Evolutionary conservation across 225 moss, liverwort and hornwort species (phyloP), one percentile per base, ranked within the genome.

Genomic region (Thuidium tamariscinum): DNA sequence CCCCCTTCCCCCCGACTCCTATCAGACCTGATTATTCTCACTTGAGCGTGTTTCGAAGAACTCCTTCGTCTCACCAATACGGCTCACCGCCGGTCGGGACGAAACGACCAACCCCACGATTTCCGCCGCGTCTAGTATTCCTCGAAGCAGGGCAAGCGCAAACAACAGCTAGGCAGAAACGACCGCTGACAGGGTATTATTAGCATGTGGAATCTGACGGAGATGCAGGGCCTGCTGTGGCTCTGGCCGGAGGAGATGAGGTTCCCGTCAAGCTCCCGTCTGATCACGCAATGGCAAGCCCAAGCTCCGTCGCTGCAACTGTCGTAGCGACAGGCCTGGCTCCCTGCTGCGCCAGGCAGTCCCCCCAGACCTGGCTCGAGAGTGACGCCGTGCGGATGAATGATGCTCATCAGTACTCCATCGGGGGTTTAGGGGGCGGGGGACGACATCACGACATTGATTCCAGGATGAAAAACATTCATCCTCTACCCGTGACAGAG

Each of bases 191-290:
- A 72, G 65, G 52, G 86, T 90, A 92, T 90, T 88, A 92, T 92
- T 92, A 90, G 92, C 90, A 88, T 90, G 92, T 92, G 88, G 78
- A 30, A 48, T 23, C 88, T 82, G 88, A 57, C 69, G n/a, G 52
- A 61, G 42, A 69, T 52, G 87, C 80, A 51, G 60, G 8, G 65
- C 18, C 71, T 71, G 80, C 44, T 26, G 8, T 19, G 26, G 80
- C 80, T 41, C 72, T 60, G 60, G 59, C 30, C 1, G 65, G 8
- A 18, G 12, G 77, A 88, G 88, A 85, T 90, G 85, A 82, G 82
- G 88, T 72, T 88, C 86, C 55, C 81, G 81, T 86, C 34, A 68
- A 77, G 70, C 75, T 81, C 71, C 74, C 75, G 51, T 83, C 57
- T 56, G 64, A 37, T 68, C 57, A 51, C 56, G 37, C 85, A 34